Conservation (phyloP, 2,329 filamentous ascomycete genomes). For the Pseudogymnoascus pannorum region DNA sequence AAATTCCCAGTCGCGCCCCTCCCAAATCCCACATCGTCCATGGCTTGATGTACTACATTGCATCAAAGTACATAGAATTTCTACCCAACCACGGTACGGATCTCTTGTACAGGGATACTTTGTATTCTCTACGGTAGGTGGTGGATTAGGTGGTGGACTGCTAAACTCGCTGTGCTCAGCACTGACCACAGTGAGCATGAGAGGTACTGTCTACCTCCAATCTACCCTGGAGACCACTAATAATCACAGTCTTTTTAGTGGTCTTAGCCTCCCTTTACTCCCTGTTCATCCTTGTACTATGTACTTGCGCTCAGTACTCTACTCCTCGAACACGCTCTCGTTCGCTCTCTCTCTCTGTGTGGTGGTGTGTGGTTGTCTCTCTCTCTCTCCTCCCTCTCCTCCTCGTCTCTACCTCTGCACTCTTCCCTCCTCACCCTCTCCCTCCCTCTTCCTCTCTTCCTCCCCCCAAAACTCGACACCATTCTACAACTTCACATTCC, state of each 20-base stretch:
- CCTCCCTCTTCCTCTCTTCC: background rate
- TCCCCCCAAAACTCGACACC: slow-evolving; percentile 1
- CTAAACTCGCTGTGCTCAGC: background rate
- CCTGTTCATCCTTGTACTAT: background rate
- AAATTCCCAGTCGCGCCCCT: background rate
- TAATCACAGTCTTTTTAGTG: background rate
- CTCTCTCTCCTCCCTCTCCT: background rate
- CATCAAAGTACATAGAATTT: background rate
- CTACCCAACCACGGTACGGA: slow-evolving; percentile 16
- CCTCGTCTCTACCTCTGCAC: background rate
- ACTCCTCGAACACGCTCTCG: background rate
- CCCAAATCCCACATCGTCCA: background rate
- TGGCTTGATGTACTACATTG: background rate
- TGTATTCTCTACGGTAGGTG: background rate
- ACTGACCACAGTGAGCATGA: background rate
- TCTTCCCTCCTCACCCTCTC: background rate
- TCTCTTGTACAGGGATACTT: slow-evolving; percentile 18
- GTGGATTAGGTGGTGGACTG: too few species aligned
- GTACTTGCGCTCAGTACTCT: background rate
- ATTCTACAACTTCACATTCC: slow-evolving; percentile 1
- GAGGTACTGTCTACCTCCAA: background rate
- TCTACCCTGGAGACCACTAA: background rate
- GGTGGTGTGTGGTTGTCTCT: too few species aligned
- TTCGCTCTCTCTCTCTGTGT: background rate
- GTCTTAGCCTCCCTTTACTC: background rate